Evolutionary conservation across 495 filamentous ascomycete species (phyloP).

Genomic region (Penicillium bovifimosum): DNA sequence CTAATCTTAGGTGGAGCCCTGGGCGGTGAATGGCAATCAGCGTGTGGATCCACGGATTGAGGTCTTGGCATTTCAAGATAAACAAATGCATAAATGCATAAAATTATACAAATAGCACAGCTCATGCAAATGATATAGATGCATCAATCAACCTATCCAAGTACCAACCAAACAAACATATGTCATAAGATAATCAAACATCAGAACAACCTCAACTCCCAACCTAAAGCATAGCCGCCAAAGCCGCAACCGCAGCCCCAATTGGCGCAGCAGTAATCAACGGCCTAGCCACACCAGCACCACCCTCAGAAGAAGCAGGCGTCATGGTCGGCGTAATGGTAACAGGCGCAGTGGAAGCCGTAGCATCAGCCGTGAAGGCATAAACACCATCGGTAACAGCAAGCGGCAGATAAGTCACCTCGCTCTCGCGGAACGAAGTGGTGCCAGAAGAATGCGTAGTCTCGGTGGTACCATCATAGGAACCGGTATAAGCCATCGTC

Average conservation of each 20-base stretch:
- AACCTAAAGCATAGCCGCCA: conserved; percentile 1
- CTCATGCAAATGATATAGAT: neutral
- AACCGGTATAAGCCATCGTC: neutral
- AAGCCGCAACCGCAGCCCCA: conserved; percentile 6
- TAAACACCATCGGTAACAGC: conserved; percentile 9
- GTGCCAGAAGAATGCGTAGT: conserved; percentile 1
- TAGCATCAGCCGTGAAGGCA: conserved; percentile 1
- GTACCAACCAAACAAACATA: neutral
- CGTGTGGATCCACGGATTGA: neutral
- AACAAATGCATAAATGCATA: neutral
- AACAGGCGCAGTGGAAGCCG: conserved; percentile 1
- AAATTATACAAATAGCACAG: neutral
- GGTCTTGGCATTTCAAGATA: conserved; percentile 1
- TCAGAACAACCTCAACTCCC: neutral
- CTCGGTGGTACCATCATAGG: neutral
- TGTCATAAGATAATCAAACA: neutral
- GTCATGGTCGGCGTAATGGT: conserved; percentile 8
- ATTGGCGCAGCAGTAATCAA: conserved; percentile 17
- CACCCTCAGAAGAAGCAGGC: conserved; percentile 1
- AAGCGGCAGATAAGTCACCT: neutral
- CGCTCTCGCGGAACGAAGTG: neutral
- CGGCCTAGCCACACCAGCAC: conserved; percentile 3
- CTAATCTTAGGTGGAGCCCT: neutral
- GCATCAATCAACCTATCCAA: neutral
- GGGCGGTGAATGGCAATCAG: conserved; percentile 7